These are phyloP conservation scores for Euphrasia confusa DNA, from an alignment of 257 asterid genomes.

Conservation along the genomic window DNA sequence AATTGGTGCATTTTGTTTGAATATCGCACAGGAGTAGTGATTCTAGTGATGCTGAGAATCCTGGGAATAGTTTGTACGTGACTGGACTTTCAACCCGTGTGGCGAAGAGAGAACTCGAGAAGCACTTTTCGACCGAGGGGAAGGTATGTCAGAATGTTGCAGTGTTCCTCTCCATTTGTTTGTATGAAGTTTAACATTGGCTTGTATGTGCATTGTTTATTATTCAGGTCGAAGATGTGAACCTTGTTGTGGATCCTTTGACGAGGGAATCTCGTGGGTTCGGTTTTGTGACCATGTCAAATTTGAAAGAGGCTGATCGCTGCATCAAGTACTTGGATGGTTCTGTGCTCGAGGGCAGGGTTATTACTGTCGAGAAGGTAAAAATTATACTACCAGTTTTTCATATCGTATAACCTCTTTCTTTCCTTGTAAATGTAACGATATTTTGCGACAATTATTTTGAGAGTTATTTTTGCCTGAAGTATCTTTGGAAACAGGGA, in stretches of 20 bases:
- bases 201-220: not conserved
- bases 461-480: slow-evolving; percentile 42
- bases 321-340: slow-evolving; percentile 80
- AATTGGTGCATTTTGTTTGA: not conserved
- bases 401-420: not conserved
- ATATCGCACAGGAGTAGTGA: slow-evolving; percentile 46
- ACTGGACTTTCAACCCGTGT: slow-evolving; percentile 80
- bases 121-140: slow-evolving; percentile 79
- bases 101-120: slow-evolving; percentile 62
- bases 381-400: not conserved
- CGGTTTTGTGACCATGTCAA: slow-evolving; percentile 83
- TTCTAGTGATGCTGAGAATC: slow-evolving; percentile 76
- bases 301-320: slow-evolving; percentile 57
- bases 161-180: not conserved
- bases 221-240: slow-evolving; percentile 65
- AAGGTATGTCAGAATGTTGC: slow-evolving; percentile 33
- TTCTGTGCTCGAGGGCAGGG: slow-evolving; percentile 83
- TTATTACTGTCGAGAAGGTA: slow-evolving; percentile 94
- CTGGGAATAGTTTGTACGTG: slow-evolving; percentile 89
- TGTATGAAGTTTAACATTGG: not conserved
- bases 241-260: slow-evolving; percentile 82
- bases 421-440: not conserved
- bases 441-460: slow-evolving; percentile 5
- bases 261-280: slow-evolving; percentile 88
- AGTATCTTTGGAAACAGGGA: slow-evolving; percentile 80